phyloP scores from a whole-genome alignment of 768 basidiomycete species.

The Daedaleopsis sinensis region DNA sequence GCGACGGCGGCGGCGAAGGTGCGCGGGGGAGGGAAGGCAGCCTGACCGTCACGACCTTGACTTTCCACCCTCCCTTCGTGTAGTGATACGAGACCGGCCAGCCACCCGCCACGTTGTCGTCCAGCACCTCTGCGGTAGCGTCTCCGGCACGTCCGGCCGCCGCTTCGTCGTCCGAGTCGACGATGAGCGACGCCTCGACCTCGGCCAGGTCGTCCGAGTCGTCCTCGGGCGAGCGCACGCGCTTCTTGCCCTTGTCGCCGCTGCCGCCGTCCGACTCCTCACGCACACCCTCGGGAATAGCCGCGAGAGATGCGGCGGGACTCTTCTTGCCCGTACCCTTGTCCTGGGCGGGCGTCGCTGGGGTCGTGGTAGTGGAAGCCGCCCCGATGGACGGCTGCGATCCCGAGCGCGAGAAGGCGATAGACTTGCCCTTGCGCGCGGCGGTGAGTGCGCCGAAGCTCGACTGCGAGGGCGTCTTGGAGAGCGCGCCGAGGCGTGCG shows the following conservation, averaged over 20 bases:
- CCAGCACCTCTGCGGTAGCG: too few relatives aligned
- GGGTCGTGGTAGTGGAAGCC: not conserved
- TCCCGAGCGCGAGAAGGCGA: not conserved
- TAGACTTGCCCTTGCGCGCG: not conserved
- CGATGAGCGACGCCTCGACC: not conserved
- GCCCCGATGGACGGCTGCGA: not conserved
- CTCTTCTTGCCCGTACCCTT: not conserved
- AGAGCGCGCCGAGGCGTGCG: not conserved
- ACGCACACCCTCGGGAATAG: not conserved
- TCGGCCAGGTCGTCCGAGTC: not conserved
- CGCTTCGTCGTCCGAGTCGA: not conserved
- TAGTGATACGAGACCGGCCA: too few relatives aligned
- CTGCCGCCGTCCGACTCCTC: not conserved
- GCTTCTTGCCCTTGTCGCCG: not conserved
- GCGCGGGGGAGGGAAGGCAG: too few relatives aligned
- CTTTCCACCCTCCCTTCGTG: too few relatives aligned
- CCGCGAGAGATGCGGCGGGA: not conserved
- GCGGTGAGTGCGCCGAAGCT: not conserved
- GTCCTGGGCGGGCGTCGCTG: not conserved
- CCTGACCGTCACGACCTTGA: too few relatives aligned
- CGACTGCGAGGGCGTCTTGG: not conserved
- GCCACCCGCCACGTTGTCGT: too few relatives aligned
- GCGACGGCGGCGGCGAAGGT: too few relatives aligned
- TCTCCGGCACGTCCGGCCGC: too few relatives aligned
- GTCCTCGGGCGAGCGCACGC: not conserved